A percentile compares a stretch with the other conserved stretches of the same genome.
These are phyloP conservation scores for Tephrocybe sp. DNA, from an alignment of 768 basidiomycete species.

Conservation along the genomic window DNA sequence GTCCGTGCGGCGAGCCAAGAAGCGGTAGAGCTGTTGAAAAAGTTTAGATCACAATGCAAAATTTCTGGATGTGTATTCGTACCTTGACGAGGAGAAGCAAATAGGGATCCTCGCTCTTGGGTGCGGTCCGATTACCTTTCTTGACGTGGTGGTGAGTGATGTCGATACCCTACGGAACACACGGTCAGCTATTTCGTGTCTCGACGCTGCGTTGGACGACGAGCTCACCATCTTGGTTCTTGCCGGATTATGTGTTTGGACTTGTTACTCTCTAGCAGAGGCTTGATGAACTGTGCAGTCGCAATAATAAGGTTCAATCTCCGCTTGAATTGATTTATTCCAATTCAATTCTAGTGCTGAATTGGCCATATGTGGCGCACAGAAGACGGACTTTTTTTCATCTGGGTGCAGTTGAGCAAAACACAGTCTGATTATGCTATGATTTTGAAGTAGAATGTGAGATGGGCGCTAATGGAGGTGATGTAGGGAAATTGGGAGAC, in stretches of 20 bases:
- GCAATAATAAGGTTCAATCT: conserved; percentile 36
- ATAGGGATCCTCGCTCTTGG: conserved; percentile 99
- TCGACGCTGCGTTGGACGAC: conserved; percentile 31
- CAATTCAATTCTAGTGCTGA: not conserved
- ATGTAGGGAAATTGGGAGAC: conserved; percentile 19
- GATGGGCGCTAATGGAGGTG: conserved; percentile 14
- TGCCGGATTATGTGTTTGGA: conserved; percentile 53
- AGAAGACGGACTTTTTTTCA: not conserved
- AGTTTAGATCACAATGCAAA: conserved; percentile 10
- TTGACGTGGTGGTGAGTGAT: conserved; percentile 97
- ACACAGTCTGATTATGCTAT: too few species aligned
- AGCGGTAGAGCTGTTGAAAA: conserved; percentile 84
- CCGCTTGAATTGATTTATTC: conserved; percentile 29
- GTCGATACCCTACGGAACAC: conserved; percentile 79
- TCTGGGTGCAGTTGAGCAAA: too few species aligned
- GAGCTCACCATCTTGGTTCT: conserved; percentile 82
- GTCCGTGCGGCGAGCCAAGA: conserved; percentile 96
- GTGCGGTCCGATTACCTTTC: conserved; percentile 92
- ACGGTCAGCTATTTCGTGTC: conserved; percentile 8
- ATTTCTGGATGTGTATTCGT: conserved; percentile 16
- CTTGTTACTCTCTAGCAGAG: conserved; percentile 39
- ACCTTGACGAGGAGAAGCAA: conserved; percentile 98
- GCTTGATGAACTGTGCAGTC: conserved; percentile 72
- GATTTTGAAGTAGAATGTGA: not conserved
- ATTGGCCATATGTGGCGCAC: not conserved